Conservation (phyloP, 108 stramenopile species). For the Discostella stelligeroides region DNA sequence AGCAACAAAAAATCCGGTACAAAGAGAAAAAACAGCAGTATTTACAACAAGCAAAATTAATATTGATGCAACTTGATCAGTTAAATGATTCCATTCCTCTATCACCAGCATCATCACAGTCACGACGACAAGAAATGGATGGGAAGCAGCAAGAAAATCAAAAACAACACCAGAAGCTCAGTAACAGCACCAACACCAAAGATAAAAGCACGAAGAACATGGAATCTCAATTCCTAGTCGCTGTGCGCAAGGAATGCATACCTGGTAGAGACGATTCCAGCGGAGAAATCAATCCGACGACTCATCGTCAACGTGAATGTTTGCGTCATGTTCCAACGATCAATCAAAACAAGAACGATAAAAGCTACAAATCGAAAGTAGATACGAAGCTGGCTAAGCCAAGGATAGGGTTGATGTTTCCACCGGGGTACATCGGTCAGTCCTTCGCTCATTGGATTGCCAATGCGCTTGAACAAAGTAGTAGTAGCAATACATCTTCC, state of each 20-base stretch:
- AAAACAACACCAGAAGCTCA: too few species aligned
- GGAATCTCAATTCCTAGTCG: constrained; percentile 22
- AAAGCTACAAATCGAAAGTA: neutral
- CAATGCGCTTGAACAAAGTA: neutral
- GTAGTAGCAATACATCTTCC: constrained; percentile 9
- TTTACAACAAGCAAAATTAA: neutral
- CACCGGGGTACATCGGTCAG: constrained; percentile 28
- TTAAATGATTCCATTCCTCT: constrained; percentile 2
- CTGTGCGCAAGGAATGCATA: constrained; percentile 29
- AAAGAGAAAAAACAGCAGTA: too few species aligned
- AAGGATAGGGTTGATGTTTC: constrained; percentile 39
- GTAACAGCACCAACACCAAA: too few species aligned
- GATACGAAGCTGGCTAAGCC: constrained; percentile 15
- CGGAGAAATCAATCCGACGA: constrained; percentile 40
- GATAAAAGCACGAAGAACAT: neutral
- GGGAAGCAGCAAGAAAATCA: too few species aligned
- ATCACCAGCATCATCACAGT: neutral
- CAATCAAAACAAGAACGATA: neutral
- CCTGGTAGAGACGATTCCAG: constrained; percentile 36
- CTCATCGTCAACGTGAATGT: constrained; percentile 29
- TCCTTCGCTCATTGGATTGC: constrained; percentile 24
- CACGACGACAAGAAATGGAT: neutral
- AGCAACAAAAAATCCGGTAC: too few species aligned
- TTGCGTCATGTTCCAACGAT: constrained; percentile 28
- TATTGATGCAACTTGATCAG: neutral